A percentile compares a stretch with the other conserved stretches of the same genome.
Conservation (phyloP, 1,139 yeast genomes). For the Suhomyces guaymorum region DNA sequence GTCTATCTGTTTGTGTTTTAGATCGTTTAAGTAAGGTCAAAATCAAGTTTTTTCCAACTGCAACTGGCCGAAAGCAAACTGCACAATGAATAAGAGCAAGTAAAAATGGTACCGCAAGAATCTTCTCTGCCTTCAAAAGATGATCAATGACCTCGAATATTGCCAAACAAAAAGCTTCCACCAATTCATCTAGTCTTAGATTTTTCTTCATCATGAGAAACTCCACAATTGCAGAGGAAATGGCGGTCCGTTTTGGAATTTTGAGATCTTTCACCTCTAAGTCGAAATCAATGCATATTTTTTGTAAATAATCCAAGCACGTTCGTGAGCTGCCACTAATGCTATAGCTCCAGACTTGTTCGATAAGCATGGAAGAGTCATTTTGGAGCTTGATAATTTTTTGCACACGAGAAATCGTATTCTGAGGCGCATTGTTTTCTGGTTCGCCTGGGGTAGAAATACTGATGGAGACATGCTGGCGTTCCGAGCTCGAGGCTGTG, state of each 20-base stretch:
- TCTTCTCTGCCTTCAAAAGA: constrained; percentile 25
- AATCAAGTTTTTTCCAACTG: constrained; percentile 41
- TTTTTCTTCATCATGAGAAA: constrained; percentile 45
- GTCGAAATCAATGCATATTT: constrained; percentile 42
- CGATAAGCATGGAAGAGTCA: constrained; percentile 39
- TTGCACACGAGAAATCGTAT: no score
- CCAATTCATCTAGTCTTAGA: constrained; percentile 45
- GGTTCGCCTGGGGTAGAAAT: constrained; percentile 4
- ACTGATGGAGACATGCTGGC: constrained; percentile 5
- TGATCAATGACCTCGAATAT: constrained; percentile 36
- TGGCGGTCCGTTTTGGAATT: constrained; percentile 31
- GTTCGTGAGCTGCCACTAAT: constrained; percentile 54
- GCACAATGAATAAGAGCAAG: constrained; percentile 54
- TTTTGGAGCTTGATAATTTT: constrained; percentile 29
- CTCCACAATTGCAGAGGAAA: constrained; percentile 34
- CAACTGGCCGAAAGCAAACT: constrained; percentile 57
- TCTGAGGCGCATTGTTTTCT: not conserved
- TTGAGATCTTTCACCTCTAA: constrained; percentile 31
- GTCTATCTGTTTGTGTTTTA: constrained; percentile 22
- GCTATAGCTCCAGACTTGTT: constrained; percentile 39
- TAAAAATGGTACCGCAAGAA: constrained; percentile 54
- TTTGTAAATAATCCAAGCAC: constrained; percentile 51
- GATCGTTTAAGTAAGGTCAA: constrained; percentile 20
- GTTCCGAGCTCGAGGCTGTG: not conserved
- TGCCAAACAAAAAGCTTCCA: constrained; percentile 41